Base-by-base conservation (phyloP, 2,329 filamentous ascomycete genomes). In the Ascochyta clinopodiicola region DNA sequence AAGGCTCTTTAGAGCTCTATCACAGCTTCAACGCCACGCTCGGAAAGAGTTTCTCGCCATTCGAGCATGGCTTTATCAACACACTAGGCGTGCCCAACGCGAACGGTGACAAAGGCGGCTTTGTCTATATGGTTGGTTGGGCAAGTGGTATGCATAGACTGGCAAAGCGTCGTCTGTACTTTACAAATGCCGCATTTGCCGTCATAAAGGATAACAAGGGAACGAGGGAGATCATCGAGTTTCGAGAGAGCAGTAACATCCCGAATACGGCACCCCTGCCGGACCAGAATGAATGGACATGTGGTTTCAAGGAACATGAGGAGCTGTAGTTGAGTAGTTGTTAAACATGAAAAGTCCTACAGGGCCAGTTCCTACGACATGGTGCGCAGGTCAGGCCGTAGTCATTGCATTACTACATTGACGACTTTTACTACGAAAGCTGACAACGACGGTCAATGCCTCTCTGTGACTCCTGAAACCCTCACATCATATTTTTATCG, bases 81-180 rank as follows among this genome's bases (percentile, higher is more conserved):
- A 64, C 63, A 1, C 56, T 72, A 4, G 69, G 67, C 9, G 56
- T 73, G 2, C 71, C 71, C 15, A 69, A 71, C 48, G 44, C 53
- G 0, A 71, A 66, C 44, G 68, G 68, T 39, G 69, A 71, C 45
- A 71, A 64, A 43, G 71, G 71, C 7, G 71, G 71, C 15, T 66
- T 71, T 25, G 70, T 72, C 21, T 73, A 72, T 48, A 59, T 66
- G 59, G 65, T 70, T 27, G 70, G 70, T 1, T 73, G 71, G 71
- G 69, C 70, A 4, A 70, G 71, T 19, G 70, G 71, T 1, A 62
- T 57, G 25, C 67, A 69, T 25, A 57, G 48, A 7, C 32, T 60
- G 5, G 52, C 57, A 6, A 61, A 68, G 47, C 60, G 59, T 2
- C 61, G 66, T 29, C 43, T 73, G 44, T 73, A 65, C 43, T 72